Evolutionary conservation across 768 basidiomycete species (phyloP).

Genomic region (Tricholoma furcatifolium): DNA sequence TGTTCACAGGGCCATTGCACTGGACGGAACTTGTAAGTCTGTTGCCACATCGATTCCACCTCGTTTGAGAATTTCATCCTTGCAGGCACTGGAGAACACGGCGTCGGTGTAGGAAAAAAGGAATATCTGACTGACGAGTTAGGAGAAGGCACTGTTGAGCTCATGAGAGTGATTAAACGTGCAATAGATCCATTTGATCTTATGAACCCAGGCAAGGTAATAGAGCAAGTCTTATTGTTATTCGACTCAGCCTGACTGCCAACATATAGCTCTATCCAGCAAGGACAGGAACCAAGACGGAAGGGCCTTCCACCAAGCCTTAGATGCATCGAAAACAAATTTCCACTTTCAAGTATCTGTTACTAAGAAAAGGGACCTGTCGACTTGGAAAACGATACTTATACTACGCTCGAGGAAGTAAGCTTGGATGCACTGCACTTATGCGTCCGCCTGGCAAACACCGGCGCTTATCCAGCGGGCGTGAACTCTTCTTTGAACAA

Average conservation of each 20-base stretch:
- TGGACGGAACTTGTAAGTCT: slow-evolving; percentile 74
- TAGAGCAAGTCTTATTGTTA: neutral
- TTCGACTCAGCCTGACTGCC: neutral
- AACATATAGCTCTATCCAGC: slow-evolving; percentile 33
- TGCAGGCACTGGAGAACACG: slow-evolving; percentile 82
- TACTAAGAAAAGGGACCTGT: too few species aligned
- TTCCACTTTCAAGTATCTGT: too few species aligned
- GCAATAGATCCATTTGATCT: slow-evolving; percentile 78
- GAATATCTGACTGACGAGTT: slow-evolving; percentile 83
- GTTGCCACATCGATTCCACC: neutral
- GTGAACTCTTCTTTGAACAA: too few species aligned
- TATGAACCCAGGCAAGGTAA: slow-evolving; percentile 83
- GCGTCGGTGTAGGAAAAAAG: slow-evolving; percentile 84
- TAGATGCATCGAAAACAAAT: too few species aligned
- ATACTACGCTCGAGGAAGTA: too few species aligned
- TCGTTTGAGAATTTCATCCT: slow-evolving; percentile 1
- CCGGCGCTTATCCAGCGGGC: too few species aligned
- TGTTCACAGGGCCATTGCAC: slow-evolving; percentile 64
- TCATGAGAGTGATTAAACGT: slow-evolving; percentile 85
- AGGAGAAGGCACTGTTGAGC: slow-evolving; percentile 73
- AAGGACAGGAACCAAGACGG: neutral
- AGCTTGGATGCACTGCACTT: too few species aligned
- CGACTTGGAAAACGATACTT: too few species aligned
- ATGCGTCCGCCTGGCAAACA: too few species aligned
- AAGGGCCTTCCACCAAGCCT: too few species aligned